Evolutionary conservation across 1,284 basidiomycete species (phyloP).

Genomic region (Tilletia walkeri): DNA sequence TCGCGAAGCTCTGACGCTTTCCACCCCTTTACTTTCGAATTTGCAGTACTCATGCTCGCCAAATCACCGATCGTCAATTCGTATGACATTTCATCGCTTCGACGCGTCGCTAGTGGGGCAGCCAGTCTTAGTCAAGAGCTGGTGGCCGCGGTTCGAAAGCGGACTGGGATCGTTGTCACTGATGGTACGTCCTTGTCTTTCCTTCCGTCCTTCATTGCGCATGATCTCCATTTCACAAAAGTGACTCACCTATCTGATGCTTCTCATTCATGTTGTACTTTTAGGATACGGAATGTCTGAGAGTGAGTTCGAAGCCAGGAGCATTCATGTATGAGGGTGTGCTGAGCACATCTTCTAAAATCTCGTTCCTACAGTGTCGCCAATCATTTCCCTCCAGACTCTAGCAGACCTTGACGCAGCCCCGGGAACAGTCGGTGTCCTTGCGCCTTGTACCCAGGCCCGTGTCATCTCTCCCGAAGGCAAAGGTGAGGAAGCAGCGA

Average conservation of each 20-base stretch:
- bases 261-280: no score
- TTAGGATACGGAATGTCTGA: constrained; percentile 52
- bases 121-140: constrained; percentile 44
- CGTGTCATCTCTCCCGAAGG: constrained; percentile 29
- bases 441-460: constrained; percentile 47
- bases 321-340: not conserved
- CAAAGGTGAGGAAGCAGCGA: constrained; percentile 10
- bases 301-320: constrained; percentile 19
- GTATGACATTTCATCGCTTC: constrained; percentile 45
- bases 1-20: not conserved
- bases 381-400: constrained; percentile 49
- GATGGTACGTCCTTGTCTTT: constrained; percentile 30
- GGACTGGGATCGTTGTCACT: constrained; percentile 41
- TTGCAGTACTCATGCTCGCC: constrained; percentile 43
- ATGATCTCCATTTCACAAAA: no score
- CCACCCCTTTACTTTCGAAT: not conserved
- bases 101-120: constrained; percentile 48
- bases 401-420: constrained; percentile 34
- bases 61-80: constrained; percentile 40
- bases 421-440: constrained; percentile 40
- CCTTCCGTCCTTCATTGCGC: not conserved
- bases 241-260: not conserved
- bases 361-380: constrained; percentile 30
- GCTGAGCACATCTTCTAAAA: no score
- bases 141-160: constrained; percentile 34